A percentile compares a stretch with the other conserved stretches of the same genome.
phyloP scores from a whole-genome alignment of 176 grass and related monocot genomes.

The Ampelocalamus luodianensis region DNA sequence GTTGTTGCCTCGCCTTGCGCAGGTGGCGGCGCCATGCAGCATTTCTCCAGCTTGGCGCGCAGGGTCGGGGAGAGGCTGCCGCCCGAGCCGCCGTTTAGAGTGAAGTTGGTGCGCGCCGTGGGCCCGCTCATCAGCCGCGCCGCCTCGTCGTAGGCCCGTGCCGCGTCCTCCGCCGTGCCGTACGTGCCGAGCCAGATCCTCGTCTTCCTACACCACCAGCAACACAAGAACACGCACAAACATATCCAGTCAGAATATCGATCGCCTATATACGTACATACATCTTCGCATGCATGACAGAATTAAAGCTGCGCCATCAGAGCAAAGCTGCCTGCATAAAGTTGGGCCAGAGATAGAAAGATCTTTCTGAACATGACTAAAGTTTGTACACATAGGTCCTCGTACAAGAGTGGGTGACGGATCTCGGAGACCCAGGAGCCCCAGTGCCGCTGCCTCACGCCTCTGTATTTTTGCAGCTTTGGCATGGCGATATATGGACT shows the following conservation, averaged over 20 bases:
- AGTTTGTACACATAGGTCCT: neutral
- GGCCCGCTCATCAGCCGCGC: slow-evolving; percentile 76
- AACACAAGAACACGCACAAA: neutral
- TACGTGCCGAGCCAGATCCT: slow-evolving; percentile 96
- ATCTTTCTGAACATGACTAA: neutral
- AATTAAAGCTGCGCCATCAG: neutral
- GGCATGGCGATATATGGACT: slow-evolving; percentile 43
- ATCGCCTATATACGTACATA: neutral
- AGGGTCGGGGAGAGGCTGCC: slow-evolving; percentile 59
- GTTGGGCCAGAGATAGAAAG: neutral
- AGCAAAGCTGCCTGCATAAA: neutral
- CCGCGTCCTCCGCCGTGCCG: slow-evolving; percentile 84
- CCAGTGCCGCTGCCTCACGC: slow-evolving; percentile 84
- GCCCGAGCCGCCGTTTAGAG: neutral
- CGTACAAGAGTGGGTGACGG: slow-evolving; percentile 69
- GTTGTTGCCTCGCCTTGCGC: neutral
- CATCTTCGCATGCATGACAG: neutral
- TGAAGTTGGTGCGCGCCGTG: slow-evolving; percentile 79
- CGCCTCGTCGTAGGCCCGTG: slow-evolving; percentile 90
- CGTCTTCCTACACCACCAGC: slow-evolving; percentile 68
- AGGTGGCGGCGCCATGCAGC: slow-evolving; percentile 34
- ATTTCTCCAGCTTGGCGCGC: slow-evolving; percentile 83
- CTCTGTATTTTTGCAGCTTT: slow-evolving; percentile 60
- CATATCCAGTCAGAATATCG: neutral
- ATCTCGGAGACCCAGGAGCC: slow-evolving; percentile 87